phyloP scores from a whole-genome alignment of 192 early-diverging fungal genomes.

The Chytriomyces hyalinus region DNA sequence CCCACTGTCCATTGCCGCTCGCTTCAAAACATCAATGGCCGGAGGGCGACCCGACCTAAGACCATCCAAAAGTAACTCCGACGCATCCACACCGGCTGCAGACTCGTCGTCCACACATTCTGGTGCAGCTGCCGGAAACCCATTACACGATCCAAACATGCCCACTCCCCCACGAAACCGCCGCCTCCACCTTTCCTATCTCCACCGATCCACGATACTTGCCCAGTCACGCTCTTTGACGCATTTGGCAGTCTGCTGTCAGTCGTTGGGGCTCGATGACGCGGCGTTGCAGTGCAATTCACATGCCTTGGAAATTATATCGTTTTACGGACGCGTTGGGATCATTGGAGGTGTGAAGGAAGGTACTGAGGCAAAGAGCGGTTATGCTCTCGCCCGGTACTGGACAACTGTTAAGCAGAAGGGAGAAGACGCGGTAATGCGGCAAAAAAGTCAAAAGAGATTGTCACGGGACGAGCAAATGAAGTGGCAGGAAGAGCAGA shows the following conservation, averaged over 20 bases:
- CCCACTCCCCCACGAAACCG: slow-evolving; percentile 6
- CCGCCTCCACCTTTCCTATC: slow-evolving; percentile 53
- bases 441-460: slow-evolving; percentile 1
- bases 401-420: not conserved
- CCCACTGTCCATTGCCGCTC: slow-evolving; percentile 14
- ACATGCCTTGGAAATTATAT: slow-evolving; percentile 27
- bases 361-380: not conserved
- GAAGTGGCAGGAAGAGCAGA: slow-evolving; percentile 6
- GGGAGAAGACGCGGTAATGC: not conserved
- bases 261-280: slow-evolving; percentile 50
- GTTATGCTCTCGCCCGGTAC: not conserved
- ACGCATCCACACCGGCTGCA: not conserved
- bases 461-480: not conserved
- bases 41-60: not conserved
- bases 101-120: not conserved
- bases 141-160: slow-evolving; percentile 13
- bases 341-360: slow-evolving; percentile 8
- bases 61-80: not conserved
- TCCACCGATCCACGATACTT: slow-evolving; percentile 55
- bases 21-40: slow-evolving; percentile 30
- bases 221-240: slow-evolving; percentile 56
- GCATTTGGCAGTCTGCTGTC: slow-evolving; percentile 56
- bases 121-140: no score
- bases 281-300: slow-evolving; percentile 43
- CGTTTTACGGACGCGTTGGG: slow-evolving; percentile 5